A percentile compares a stretch with the other conserved stretches of the same genome.
Conservation (phyloP, 129 eudicot species). For the Mikania micrantha region DNA sequence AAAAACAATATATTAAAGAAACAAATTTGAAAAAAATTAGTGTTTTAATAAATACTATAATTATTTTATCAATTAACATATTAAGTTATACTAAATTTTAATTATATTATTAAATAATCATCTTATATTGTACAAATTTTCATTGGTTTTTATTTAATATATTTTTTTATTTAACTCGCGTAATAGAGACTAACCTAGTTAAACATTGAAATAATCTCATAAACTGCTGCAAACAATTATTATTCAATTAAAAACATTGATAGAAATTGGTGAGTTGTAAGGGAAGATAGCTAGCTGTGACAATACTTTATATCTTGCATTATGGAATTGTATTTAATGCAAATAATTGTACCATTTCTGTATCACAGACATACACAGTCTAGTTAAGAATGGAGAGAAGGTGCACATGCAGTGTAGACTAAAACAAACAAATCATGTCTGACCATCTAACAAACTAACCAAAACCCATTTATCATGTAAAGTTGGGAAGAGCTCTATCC, state of each 20-base stretch:
- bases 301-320: constrained; percentile 21
- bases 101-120: too few relatives aligned
- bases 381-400: constrained; percentile 27
- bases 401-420: constrained; percentile 33
- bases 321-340: constrained; percentile 21
- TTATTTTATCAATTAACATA: too few relatives aligned
- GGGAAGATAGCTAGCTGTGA: constrained; percentile 27
- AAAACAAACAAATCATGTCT: constrained; percentile 26
- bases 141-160: too few relatives aligned
- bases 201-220: not conserved
- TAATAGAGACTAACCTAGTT: not conserved
- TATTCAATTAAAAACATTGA: constrained; percentile 20
- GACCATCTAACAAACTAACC: constrained; percentile 31
- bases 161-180: too few relatives aligned
- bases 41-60: too few relatives aligned
- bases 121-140: too few relatives aligned
- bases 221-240: constrained; percentile 9
- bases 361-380: constrained; percentile 11
- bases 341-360: constrained; percentile 33
- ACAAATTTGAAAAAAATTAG: too few relatives aligned
- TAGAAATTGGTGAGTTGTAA: constrained; percentile 13
- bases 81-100: too few relatives aligned
- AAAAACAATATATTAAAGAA: too few relatives aligned
- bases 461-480: constrained; percentile 10
- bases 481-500: not conserved